phyloP scores from a whole-genome alignment of 208 protist genomes.

The Leishmania braziliensis region DNA sequence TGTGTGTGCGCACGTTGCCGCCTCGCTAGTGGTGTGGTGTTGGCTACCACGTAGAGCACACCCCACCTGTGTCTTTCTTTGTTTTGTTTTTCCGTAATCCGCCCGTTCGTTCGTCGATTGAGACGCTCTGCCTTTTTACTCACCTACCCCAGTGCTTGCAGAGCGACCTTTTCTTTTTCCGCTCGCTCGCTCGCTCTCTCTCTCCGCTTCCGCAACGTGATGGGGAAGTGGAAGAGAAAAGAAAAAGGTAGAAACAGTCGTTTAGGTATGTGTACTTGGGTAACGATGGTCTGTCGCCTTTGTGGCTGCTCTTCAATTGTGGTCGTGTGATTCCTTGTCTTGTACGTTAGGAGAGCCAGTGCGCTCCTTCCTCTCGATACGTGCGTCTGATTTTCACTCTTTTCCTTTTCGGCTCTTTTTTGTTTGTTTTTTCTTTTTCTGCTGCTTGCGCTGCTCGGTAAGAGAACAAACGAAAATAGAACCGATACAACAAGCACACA shows the following conservation, averaged over 20 bases:
- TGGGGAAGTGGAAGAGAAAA: background rate
- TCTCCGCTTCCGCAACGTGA: background rate
- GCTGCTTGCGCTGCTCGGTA: no score
- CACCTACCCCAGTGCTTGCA: background rate
- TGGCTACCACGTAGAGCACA: background rate
- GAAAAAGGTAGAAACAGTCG: background rate
- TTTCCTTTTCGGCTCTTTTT: no score
- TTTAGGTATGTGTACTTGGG: background rate
- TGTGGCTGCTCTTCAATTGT: background rate
- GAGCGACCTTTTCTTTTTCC: background rate
- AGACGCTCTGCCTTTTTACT: background rate
- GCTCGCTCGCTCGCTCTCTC: background rate
- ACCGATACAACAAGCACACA: no score
- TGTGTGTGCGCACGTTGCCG: background rate
- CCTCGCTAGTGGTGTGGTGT: background rate
- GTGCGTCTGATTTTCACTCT: no score
- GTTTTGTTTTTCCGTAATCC: background rate
- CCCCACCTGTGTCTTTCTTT: background rate
- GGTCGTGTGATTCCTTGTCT: background rate
- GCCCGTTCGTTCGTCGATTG: background rate
- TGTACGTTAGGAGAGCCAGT: background rate
- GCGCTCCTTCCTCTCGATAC: background rate
- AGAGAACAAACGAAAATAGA: no score
- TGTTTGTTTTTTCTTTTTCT: no score
- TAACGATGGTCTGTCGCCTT: background rate